Percentiles rank a stretch among this genome's conserved stretches.
phyloP scores from a whole-genome alignment of 2,329 filamentous ascomycete genomes.

The Colletotrichum tropicicola region DNA sequence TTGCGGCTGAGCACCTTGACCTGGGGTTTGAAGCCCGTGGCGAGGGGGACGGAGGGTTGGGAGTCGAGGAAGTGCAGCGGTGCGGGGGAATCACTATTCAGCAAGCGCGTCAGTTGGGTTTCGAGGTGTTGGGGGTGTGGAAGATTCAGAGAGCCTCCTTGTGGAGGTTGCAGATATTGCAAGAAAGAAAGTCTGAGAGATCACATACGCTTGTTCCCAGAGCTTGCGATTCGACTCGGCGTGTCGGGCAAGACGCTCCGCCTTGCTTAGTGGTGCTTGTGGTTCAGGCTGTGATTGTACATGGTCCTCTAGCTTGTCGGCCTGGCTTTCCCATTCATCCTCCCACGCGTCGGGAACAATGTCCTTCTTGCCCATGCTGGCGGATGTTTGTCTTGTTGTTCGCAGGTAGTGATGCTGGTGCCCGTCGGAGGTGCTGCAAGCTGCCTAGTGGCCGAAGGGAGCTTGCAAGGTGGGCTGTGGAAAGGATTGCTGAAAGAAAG shows the following conservation, averaged over 20 bases:
- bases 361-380: constrained; percentile 57
- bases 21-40: constrained; percentile 79
- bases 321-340: constrained; percentile 85
- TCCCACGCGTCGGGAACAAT: constrained; percentile 84
- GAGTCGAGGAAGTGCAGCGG: constrained; percentile 80
- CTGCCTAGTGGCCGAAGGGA: neutral
- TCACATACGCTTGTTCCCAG: constrained; percentile 85
- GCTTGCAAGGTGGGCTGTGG: neutral
- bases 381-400: neutral
- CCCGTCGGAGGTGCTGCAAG: neutral
- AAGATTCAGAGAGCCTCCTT: neutral
- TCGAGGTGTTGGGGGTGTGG: neutral
- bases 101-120: constrained; percentile 4
- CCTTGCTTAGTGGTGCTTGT: constrained; percentile 67
- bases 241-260: constrained; percentile 82
- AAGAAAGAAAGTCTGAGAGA: constrained; percentile 10
- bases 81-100: constrained; percentile 73
- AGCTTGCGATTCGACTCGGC: constrained; percentile 84
- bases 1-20: constrained; percentile 89
- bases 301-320: constrained; percentile 64
- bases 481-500: neutral
- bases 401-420: neutral
- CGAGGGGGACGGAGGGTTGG: constrained; percentile 67
- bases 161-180: neutral
- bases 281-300: constrained; percentile 43